A percentile compares a stretch with the other conserved stretches of the same genome.
These are phyloP conservation scores for Suillus clintonianus DNA, from an alignment of 768 basidiomycete genomes.

Conservation along the genomic window DNA sequence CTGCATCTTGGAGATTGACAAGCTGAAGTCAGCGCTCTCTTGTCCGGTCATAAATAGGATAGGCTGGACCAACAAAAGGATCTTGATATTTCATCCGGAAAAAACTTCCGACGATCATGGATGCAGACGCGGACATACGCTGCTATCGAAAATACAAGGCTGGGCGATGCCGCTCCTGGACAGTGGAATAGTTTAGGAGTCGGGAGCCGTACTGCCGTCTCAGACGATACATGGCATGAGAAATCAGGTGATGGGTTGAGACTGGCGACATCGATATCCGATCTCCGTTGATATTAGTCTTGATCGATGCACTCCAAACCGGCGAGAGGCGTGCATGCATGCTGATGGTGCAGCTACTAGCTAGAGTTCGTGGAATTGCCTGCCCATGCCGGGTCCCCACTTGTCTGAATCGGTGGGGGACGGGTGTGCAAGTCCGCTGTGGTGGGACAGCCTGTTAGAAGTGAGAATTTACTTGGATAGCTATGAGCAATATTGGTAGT, in stretches of 20 bases:
- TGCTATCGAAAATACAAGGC: not conserved
- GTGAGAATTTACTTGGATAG: too few relatives aligned
- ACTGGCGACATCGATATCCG: not conserved
- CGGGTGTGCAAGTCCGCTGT: not conserved
- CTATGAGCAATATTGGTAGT: too few relatives aligned
- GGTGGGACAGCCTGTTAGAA: not conserved
- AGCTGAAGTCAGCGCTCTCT: not conserved
- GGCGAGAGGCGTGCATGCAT: not conserved
- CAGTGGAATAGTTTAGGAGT: not conserved
- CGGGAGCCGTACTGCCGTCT: not conserved
- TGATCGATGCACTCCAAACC: not conserved
- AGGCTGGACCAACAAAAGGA: too few relatives aligned
- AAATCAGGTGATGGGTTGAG: not conserved
- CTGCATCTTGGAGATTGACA: not conserved
- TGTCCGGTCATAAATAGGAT: not conserved
- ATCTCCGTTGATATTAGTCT: too few relatives aligned
- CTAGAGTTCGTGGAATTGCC: not conserved
- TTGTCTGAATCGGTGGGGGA: too few relatives aligned
- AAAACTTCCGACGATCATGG: not conserved
- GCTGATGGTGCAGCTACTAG: not conserved
- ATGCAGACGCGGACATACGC: not conserved
- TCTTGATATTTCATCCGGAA: not conserved
- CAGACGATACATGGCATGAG: not conserved
- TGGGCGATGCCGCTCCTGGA: not conserved
- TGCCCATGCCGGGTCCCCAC: not conserved